Evolutionary conservation across 805 yeast species (phyloP).

Genomic region (Wickerhamiella azymoides): DNA sequence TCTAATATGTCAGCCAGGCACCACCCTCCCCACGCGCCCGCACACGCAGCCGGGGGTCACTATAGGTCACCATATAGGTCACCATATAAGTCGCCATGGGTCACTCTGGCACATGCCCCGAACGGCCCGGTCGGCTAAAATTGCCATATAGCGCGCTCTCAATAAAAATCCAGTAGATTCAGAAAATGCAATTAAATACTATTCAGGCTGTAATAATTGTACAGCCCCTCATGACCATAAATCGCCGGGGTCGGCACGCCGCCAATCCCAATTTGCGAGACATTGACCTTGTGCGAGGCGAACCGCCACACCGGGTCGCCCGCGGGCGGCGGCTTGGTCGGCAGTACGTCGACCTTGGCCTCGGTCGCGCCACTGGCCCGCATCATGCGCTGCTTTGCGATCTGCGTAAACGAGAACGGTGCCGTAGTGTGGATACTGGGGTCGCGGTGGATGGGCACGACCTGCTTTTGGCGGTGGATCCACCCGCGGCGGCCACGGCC

Average conservation of each 20-base stretch:
- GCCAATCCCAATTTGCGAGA: conserved; percentile 23
- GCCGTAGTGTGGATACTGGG: not conserved
- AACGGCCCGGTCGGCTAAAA: too few relatives aligned
- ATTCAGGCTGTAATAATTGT: conserved; percentile 12
- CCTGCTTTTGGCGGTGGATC: conserved; percentile 33
- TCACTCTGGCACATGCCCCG: too few relatives aligned
- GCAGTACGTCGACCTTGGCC: not conserved
- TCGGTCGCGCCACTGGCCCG: conserved; percentile 1
- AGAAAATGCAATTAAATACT: too few relatives aligned
- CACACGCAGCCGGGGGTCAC: too few relatives aligned
- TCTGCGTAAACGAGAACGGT: conserved; percentile 19
- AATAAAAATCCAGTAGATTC: too few relatives aligned
- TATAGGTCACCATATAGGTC: too few relatives aligned
- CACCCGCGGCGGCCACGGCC: conserved; percentile 69
- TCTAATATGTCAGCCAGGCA: too few relatives aligned
- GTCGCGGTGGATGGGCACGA: not conserved
- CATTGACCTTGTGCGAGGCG: conserved; percentile 26
- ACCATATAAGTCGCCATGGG: too few relatives aligned
- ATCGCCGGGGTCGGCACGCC: conserved; percentile 17
- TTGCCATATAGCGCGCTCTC: too few relatives aligned
- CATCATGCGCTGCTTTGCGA: conserved; percentile 18
- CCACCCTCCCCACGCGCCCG: too few relatives aligned
- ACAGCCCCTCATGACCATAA: conserved; percentile 13
- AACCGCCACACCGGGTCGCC: conserved; percentile 21
- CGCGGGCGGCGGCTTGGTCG: conserved; percentile 13